Evolutionary conservation across 2,329 filamentous ascomycete species (phyloP).

Genomic region (Paraphaeosphaeria sporulosa): DNA sequence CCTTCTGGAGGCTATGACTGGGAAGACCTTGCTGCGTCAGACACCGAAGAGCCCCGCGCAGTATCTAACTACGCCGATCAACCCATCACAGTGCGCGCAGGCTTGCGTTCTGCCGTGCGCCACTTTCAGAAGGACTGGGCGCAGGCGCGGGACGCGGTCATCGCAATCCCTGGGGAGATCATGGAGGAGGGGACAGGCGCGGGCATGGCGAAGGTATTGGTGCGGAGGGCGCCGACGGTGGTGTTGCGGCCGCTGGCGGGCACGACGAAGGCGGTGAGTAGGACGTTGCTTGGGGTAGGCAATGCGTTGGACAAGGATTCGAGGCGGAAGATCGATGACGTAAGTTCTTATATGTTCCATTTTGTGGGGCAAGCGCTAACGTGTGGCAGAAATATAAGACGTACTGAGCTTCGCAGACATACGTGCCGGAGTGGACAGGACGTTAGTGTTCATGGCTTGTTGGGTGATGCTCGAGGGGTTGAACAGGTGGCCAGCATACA

Average conservation of each 20-base stretch:
- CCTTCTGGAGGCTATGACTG: slow-evolving; percentile 43
- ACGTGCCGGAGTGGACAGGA: not conserved
- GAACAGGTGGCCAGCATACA: not conserved
- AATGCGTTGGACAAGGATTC: slow-evolving; percentile 89
- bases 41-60: slow-evolving; percentile 75
- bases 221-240: slow-evolving; percentile 87
- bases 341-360: slow-evolving; percentile 62
- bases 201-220: slow-evolving; percentile 79
- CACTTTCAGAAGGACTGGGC: slow-evolving; percentile 88
- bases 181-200: slow-evolving; percentile 85
- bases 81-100: slow-evolving; percentile 86
- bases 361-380: slow-evolving; percentile 14
- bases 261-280: slow-evolving; percentile 84
- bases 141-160: slow-evolving; percentile 86
- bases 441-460: not conserved
- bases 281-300: slow-evolving; percentile 88
- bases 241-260: slow-evolving; percentile 91
- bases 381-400: slow-evolving; percentile 42
- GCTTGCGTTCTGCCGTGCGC: slow-evolving; percentile 80
- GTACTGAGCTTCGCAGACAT: slow-evolving; percentile 22
- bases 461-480: not conserved
- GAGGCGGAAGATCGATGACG: slow-evolving; percentile 82
- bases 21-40: slow-evolving; percentile 68
- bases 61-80: slow-evolving; percentile 95
- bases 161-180: slow-evolving; percentile 90